A percentile compares a stretch with the other conserved stretches of the same genome.
Evolutionary conservation across 2,329 filamentous ascomycete genomes (phyloP).

Genomic region (Arthrobotrys entomopaga): DNA sequence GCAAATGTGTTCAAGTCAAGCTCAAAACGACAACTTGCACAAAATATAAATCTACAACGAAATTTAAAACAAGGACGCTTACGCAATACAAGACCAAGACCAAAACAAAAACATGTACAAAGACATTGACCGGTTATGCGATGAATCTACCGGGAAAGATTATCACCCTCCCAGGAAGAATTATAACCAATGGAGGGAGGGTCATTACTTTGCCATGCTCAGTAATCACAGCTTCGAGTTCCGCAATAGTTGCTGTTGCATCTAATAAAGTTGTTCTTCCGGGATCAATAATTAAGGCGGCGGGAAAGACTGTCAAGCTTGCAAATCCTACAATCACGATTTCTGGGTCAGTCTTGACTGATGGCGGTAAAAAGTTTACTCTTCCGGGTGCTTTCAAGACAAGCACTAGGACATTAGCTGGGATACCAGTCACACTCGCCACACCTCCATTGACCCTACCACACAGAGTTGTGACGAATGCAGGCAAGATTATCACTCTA

Average conservation of each 20-base stretch:
- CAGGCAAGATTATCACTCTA: not conserved
- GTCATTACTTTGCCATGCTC: not conserved
- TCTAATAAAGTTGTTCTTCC: not conserved
- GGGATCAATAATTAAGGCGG: not conserved
- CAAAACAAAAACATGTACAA: not conserved
- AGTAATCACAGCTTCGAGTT: not conserved
- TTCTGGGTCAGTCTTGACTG: not conserved
- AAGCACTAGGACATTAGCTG: not conserved
- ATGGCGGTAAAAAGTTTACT: not conserved
- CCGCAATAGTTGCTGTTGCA: not conserved
- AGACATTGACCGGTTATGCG: not conserved
- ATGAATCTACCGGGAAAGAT: not conserved
- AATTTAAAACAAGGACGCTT: not conserved
- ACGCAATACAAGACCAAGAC: not conserved
- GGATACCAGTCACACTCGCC: not conserved
- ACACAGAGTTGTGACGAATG: not conserved
- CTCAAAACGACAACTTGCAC: not conserved
- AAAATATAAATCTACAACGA: not conserved
- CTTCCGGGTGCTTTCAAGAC: not conserved
- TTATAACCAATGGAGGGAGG: not conserved
- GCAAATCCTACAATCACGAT: not conserved
- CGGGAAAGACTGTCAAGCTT: constrained; percentile 1
- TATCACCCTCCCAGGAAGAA: not conserved
- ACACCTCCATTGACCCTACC: not conserved
- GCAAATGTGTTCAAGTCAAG: not conserved